Conservation (phyloP, 768 basidiomycete species). For the Tricholomella constricta region DNA sequence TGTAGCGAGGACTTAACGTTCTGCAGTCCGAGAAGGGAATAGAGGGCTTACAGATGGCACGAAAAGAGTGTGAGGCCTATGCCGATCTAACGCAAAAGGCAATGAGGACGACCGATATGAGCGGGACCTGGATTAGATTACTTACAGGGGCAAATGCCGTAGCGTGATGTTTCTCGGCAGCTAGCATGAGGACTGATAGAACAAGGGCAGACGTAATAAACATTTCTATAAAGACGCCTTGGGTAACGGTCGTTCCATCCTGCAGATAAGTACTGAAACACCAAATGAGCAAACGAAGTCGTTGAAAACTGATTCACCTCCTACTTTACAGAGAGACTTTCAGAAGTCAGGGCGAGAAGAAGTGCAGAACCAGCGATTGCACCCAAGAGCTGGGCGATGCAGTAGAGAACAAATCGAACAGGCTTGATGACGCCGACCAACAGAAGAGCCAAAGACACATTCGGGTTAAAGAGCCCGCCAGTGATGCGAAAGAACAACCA, state of each 20-base stretch:
- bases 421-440: constrained; percentile 57
- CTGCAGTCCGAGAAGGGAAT: neutral
- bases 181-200: constrained; percentile 70
- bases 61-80: constrained; percentile 68
- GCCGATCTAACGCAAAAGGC: constrained; percentile 44
- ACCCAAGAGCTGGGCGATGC: constrained; percentile 61
- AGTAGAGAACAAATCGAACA: constrained; percentile 58
- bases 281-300: constrained; percentile 7
- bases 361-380: constrained; percentile 62
- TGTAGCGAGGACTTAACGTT: constrained; percentile 20
- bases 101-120: neutral
- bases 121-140: constrained; percentile 8
- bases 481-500: constrained; percentile 70
- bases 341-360: constrained; percentile 55
- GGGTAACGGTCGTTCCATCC: constrained; percentile 48
- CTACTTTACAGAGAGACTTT: constrained; percentile 56
- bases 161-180: constrained; percentile 66
- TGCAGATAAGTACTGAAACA: constrained; percentile 47
- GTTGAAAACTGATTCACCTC: constrained; percentile 13
- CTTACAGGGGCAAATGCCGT: constrained; percentile 70
- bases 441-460: constrained; percentile 60
- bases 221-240: constrained; percentile 73
- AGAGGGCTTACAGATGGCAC: constrained; percentile 52
- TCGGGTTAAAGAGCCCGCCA: constrained; percentile 68
- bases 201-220: constrained; percentile 63